Base-by-base conservation (phyloP, 2,329 filamentous ascomycete species). In the Teratosphaeria epicoccoides region DNA sequence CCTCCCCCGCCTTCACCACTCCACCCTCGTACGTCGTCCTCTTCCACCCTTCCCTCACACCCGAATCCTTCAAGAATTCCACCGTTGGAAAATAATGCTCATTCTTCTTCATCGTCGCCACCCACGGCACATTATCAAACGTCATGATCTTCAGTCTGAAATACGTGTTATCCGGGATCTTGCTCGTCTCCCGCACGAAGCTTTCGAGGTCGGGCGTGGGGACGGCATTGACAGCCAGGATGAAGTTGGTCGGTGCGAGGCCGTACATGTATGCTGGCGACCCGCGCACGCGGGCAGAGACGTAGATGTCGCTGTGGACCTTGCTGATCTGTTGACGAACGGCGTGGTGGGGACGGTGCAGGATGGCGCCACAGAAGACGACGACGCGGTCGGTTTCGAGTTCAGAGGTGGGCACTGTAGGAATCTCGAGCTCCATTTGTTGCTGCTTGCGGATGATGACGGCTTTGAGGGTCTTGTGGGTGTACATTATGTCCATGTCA, bases 91-190 rank as follows among this genome's bases (percentile, higher is more conserved):
- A 84, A 68, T 98, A 98, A 70, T 98, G 93, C 67, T 98, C 91
- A 62, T 96, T 96, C 80, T 97, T 97, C 82, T 98, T 98, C 87
- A 98, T 95, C 7, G 93, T 98, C 37, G 94, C 88, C 11, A 98
- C 89, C 89, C 93, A 98, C 3, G 91, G 91, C 9, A 98, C 89
- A 63, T 94, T 95, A 69, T 98, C 93, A 65, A 98, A 98, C 0
- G 93, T 97, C 68, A 97, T 88, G n/a, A 93, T 88, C 68, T 91
- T 90, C 49, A 98, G 77, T 17, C 93, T 84, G 82, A 98, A 98
- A 71, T 98, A 98, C 1, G 89, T 95, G 65, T 98, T 98, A 63
- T 98, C 89, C 0, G 88, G 87, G 61, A 98, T 96, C 69, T 86
- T 84, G 61, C 85, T 81, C 17, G 94, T 89, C 57, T 89, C 86